Percentiles rank a stretch among this genome's conserved stretches.
phyloP scores from a whole-genome alignment of 306 rosid genomes.

The Quercus berberidifolia region DNA sequence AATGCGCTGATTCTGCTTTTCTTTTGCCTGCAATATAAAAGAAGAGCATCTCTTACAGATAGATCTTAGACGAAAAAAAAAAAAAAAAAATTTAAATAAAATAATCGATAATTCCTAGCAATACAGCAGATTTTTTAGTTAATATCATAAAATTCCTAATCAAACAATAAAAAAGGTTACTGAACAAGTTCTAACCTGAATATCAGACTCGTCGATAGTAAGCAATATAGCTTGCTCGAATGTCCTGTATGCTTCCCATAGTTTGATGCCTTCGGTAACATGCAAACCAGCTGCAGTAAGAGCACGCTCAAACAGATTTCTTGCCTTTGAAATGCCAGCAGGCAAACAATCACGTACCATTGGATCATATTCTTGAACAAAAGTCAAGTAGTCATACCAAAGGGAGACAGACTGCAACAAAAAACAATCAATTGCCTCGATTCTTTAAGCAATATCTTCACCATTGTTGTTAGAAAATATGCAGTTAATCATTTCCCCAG shows the following conservation, averaged over 20 bases:
- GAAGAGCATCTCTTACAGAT: constrained; percentile 21
- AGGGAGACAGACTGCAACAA: constrained; percentile 72
- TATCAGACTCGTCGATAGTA: constrained; percentile 49
- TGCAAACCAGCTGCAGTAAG: constrained; percentile 90
- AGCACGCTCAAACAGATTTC: constrained; percentile 79
- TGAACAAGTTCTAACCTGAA: constrained; percentile 46
- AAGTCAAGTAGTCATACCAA: constrained; percentile 73
- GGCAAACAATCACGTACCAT: constrained; percentile 45
- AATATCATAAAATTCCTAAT: background rate
- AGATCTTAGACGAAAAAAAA: background rate
- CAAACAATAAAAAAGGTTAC: background rate
- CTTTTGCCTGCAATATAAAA: constrained; percentile 52
- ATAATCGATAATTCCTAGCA: background rate
- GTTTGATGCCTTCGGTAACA: constrained; percentile 60
- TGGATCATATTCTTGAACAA: constrained; percentile 63
- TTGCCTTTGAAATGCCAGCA: constrained; percentile 61
- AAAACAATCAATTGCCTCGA: constrained; percentile 23
- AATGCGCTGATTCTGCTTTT: constrained; percentile 66
- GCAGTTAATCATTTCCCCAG: background rate
- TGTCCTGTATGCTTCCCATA: constrained; percentile 82
- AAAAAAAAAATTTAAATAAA: too few species aligned
- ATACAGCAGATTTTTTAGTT: background rate
- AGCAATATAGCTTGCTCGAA: constrained; percentile 65
- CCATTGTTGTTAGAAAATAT: background rate
- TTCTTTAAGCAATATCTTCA: background rate